These are phyloP conservation scores for Zygotorulaspora mrakii DNA, from an alignment of 1,139 yeast species.

Conservation along the genomic window DNA sequence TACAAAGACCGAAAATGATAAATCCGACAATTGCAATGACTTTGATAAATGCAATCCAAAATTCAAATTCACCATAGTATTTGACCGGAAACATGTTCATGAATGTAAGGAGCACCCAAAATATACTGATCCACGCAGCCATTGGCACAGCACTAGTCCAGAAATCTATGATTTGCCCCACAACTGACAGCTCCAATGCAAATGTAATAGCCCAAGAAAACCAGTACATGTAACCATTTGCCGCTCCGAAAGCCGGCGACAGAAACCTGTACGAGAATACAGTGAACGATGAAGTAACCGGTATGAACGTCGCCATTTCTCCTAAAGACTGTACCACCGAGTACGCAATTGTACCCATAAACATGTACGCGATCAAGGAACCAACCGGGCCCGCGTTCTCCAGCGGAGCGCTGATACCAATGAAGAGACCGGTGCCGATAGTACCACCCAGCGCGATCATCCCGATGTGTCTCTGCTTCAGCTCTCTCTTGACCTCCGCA, in stretches of 20 bases:
- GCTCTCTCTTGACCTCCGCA: conserved; percentile 44
- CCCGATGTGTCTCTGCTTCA: conserved; percentile 57
- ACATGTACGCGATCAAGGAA: conserved; percentile 58
- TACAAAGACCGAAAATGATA: conserved; percentile 63
- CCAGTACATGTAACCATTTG: conserved; percentile 84
- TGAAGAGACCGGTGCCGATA: conserved; percentile 64
- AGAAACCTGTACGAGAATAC: conserved; percentile 56
- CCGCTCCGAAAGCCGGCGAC: conserved; percentile 62
- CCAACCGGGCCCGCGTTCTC: conserved; percentile 69
- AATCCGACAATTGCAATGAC: conserved; percentile 72
- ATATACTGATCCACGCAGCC: conserved; percentile 66
- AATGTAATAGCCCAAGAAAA: conserved; percentile 83
- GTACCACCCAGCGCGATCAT: conserved; percentile 70
- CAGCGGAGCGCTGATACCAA: conserved; percentile 55
- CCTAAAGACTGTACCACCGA: conserved; percentile 67
- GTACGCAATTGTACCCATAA: conserved; percentile 63
- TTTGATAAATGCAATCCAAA: conserved; percentile 67
- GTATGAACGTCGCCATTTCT: conserved; percentile 72
- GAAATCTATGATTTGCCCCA: conserved; percentile 70
- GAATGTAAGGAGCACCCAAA: conserved; percentile 51
- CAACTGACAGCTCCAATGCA: conserved; percentile 79
- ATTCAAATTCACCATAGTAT: conserved; percentile 67
- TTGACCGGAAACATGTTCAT: conserved; percentile 61
- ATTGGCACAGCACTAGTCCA: conserved; percentile 77
- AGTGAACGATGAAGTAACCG: conserved; percentile 63